Percentiles rank a stretch among this genome's conserved stretches.
These are phyloP conservation scores for Elongisporangium senticosum DNA, from an alignment of 352 stramenopile species.

Conservation along the genomic window DNA sequence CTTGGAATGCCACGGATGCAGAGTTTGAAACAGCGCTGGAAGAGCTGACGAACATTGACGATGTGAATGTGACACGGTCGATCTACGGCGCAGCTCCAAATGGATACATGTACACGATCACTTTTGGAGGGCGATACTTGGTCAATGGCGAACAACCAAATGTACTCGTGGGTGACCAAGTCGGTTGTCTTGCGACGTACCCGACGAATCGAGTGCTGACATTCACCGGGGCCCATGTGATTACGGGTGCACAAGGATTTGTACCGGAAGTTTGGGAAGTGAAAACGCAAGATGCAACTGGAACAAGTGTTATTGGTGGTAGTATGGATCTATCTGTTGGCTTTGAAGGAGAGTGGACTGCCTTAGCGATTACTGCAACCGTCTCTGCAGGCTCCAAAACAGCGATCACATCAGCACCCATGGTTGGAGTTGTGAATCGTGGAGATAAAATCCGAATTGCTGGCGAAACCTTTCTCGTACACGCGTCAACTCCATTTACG, in stretches of 20 bases:
- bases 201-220: conserved; percentile 49
- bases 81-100: conserved; percentile 35
- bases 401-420: conserved; percentile 28
- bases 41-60: conserved; percentile 59
- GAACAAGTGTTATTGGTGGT: conserved; percentile 33
- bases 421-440: conserved; percentile 67
- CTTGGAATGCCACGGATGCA: conserved; percentile 64
- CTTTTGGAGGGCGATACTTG: conserved; percentile 61
- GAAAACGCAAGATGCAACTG: conserved; percentile 27
- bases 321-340: conserved; percentile 70
- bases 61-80: conserved; percentile 51
- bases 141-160: conserved; percentile 51
- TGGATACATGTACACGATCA: conserved; percentile 65
- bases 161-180: conserved; percentile 35
- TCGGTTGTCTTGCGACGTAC: conserved; percentile 25
- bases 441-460: conserved; percentile 52
- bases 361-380: conserved; percentile 22
- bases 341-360: conserved; percentile 51
- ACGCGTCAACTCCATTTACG: conserved; percentile 63
- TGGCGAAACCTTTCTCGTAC: conserved; percentile 55
- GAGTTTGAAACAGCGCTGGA: conserved; percentile 69
- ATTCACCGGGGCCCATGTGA: conserved; percentile 36
- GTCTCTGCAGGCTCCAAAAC: conserved; percentile 47
- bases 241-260: conserved; percentile 33
- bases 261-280: conserved; percentile 67